Evolutionary conservation across 495 filamentous ascomycete genomes (phyloP).

Genomic region (Penicillium riverlandense): DNA sequence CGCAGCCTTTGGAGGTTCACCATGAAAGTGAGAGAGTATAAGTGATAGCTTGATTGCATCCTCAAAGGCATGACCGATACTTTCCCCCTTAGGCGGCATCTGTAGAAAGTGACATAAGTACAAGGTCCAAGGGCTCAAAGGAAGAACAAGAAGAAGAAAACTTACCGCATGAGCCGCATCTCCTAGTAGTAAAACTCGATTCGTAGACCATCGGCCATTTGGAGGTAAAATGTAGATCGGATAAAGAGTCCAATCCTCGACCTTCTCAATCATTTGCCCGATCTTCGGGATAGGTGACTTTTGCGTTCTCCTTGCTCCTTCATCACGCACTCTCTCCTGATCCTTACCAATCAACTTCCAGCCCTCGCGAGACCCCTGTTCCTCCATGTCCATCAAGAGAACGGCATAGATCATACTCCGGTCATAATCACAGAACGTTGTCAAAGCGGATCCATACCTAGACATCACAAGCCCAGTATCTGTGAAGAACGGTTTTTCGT

Average conservation of each 20-base stretch:
- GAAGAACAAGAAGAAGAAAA: no score
- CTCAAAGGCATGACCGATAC: conserved; percentile 43
- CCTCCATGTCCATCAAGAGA: conserved; percentile 19
- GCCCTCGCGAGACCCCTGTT: conserved; percentile 26
- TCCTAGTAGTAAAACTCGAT: conserved; percentile 36
- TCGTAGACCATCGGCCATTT: conserved; percentile 34
- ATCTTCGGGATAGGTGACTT: conserved; percentile 23
- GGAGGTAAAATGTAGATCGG: conserved; percentile 41
- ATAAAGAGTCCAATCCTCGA: conserved; percentile 41
- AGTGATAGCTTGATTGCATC: conserved; percentile 41
- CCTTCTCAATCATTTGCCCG: conserved; percentile 30
- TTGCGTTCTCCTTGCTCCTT: conserved; percentile 5
- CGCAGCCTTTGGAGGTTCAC: background rate
- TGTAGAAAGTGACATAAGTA: conserved; percentile 4
- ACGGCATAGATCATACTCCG: conserved; percentile 27
- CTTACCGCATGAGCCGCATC: conserved; percentile 21
- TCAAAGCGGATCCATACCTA: conserved; percentile 2
- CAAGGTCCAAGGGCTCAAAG: no score
- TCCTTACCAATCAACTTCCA: conserved; percentile 35
- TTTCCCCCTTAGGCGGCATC: conserved; percentile 48
- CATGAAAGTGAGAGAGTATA: conserved; percentile 12
- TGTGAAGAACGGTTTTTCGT: conserved; percentile 1
- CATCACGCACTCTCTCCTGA: conserved; percentile 15
- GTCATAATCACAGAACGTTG: conserved; percentile 9
- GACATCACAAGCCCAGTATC: conserved; percentile 1